Evolutionary conservation across 495 filamentous ascomycete genomes (phyloP), one percentile per base, ranked within the genome.

Genomic region (Aspergillus saccharolyticus): DNA sequence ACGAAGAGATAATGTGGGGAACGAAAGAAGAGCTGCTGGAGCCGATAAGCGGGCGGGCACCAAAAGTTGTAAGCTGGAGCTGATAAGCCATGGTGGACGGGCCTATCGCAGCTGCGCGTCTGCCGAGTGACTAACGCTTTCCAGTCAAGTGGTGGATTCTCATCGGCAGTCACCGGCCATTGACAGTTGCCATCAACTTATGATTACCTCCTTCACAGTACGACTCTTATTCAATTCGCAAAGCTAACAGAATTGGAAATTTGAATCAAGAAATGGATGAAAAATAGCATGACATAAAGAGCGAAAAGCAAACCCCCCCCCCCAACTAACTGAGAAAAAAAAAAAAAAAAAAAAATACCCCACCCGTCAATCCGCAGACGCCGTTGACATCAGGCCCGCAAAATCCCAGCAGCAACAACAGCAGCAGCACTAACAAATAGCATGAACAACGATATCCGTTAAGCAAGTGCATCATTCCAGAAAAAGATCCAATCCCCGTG

Each of bases 51-150:
- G 24, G n/a, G 30, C 47, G 44, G 53, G 53, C 20, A 28, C 7
- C 6, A 12, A 8, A 39, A 39, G 12, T 39, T 12, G 33, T n/a
- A 39, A 39, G 33, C 33, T 39, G 33, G 24, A 10, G n/a, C 57
- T 60, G 63, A 65, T 65, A 65, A 62, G 63, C 8, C 22, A 33
- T n/a, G 20, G 2, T 25, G 49, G 12, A 48, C 49, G 58, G n/a
- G 48, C 58, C 58, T 60, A 60, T 60, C 45, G 55, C 55, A 53
- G 53, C 20, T 15, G 16, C 22, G 22, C 16, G 22, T 24, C 15
- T 28, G 22, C 16, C 21, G 47, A 39, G 20, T 63, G 52, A 60
- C 61, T 60, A 52, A 64, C 55, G 56, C 24, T 48, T 58, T 55
- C 50, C 48, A 50, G 47, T 50, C 47, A 50, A 49, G 20, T 7